A percentile compares a stretch with the other conserved stretches of the same genome.
Evolutionary conservation across 2,329 filamentous ascomycete species (phyloP).

Genomic region (Aspergillus arachidicola): DNA sequence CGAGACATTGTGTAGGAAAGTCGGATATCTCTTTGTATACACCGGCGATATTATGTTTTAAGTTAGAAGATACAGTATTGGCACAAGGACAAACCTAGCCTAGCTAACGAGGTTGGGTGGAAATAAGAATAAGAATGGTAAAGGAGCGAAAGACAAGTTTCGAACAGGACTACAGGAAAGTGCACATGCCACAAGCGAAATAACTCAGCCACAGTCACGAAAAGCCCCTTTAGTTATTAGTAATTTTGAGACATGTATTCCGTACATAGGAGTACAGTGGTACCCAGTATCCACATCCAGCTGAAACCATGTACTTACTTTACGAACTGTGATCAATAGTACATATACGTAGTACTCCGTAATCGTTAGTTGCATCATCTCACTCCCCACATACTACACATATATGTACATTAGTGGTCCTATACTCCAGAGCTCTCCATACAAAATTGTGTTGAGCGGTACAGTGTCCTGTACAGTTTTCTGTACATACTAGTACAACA

Average conservation of each 20-base stretch:
- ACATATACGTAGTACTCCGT: no score
- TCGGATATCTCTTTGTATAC: background rate
- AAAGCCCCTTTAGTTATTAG: background rate
- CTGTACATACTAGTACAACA: background rate
- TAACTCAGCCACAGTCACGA: background rate
- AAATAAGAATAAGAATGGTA: background rate
- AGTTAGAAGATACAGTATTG: background rate
- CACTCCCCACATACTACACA: no score
- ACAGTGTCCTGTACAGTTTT: background rate
- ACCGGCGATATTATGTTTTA: background rate
- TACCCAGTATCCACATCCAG: background rate
- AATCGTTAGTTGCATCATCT: no score
- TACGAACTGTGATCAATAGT: no score
- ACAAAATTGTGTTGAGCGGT: no score
- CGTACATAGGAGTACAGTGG: background rate
- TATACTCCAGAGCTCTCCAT: no score
- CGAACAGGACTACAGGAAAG: background rate
- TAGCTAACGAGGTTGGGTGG: background rate
- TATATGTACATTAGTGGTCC: no score
- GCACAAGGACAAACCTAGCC: background rate
- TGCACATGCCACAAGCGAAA: conserved; percentile 3
- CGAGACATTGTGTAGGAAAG: conserved; percentile 70
- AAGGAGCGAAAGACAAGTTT: conserved; percentile 1
- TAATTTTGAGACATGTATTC: background rate
- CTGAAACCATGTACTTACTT: no score